A percentile compares a stretch with the other conserved stretches of the same genome.
Conservation (phyloP, 768 basidiomycete species). For the Mycena indigotica region DNA sequence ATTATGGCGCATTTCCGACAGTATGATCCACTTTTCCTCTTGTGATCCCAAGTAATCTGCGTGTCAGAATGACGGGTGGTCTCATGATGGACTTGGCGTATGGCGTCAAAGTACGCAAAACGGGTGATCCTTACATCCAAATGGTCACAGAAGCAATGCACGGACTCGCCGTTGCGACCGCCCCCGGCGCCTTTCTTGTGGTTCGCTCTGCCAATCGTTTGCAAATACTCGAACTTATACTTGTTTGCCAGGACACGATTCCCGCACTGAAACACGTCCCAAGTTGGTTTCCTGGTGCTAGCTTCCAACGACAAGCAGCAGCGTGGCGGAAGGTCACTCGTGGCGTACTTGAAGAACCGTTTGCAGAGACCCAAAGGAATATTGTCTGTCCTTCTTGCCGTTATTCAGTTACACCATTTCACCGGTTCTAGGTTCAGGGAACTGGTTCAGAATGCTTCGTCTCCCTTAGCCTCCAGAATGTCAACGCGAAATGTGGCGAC, state of each 20-base stretch:
- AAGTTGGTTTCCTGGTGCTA: slow-evolving; percentile 47
- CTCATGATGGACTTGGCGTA: slow-evolving; percentile 29
- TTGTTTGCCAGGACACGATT: neutral
- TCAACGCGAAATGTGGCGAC: neutral
- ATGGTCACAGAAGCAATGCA: slow-evolving; percentile 28
- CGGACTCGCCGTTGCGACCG: slow-evolving; percentile 23
- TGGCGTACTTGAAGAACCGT: slow-evolving; percentile 42
- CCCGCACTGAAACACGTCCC: slow-evolving; percentile 30
- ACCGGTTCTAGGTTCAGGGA: slow-evolving; percentile 15
- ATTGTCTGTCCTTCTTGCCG: slow-evolving; percentile 29
- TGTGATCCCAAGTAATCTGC: neutral
- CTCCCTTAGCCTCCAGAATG: neutral
- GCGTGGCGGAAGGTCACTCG: slow-evolving; percentile 33
- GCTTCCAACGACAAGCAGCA: slow-evolving; percentile 43
- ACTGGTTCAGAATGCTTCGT: slow-evolving; percentile 5
- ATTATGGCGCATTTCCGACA: slow-evolving; percentile 30
- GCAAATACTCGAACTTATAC: slow-evolving; percentile 1
- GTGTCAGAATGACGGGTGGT: slow-evolving; percentile 26
- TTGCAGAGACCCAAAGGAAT: slow-evolving; percentile 32
- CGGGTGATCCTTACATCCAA: slow-evolving; percentile 30
- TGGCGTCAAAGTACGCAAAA: slow-evolving; percentile 27
- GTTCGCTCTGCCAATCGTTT: slow-evolving; percentile 27
- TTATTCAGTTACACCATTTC: neutral
- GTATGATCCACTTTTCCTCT: slow-evolving; percentile 24
- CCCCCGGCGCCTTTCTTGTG: slow-evolving; percentile 34